phyloP scores from a whole-genome alignment of 2,329 filamentous ascomycete genomes.

The Neopestalotiopsis sp. region DNA sequence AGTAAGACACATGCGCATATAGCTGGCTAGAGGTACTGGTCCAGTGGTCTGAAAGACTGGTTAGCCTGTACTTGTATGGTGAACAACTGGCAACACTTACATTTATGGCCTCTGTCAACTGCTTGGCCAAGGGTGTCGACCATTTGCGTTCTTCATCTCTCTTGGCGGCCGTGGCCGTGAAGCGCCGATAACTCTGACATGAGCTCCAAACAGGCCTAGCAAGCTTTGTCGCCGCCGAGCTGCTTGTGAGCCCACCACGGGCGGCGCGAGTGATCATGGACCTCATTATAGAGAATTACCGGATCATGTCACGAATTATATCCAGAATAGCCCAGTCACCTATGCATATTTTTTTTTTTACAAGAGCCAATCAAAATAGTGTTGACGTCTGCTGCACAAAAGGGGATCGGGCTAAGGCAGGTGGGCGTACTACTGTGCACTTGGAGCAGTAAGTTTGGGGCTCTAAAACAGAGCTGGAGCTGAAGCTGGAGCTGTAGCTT shows the following conservation, averaged over 20 bases:
- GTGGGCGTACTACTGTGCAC: background rate
- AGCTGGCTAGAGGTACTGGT: conserved; percentile 88
- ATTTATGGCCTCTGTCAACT: conserved; percentile 83
- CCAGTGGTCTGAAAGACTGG: conserved; percentile 67
- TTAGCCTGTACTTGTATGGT: background rate
- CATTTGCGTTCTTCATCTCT: conserved; percentile 64
- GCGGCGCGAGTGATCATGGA: conserved; percentile 26
- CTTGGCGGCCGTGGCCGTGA: conserved; percentile 34
- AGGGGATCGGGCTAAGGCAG: background rate
- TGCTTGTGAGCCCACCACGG: conserved; percentile 29
- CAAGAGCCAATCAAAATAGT: conserved; percentile 1
- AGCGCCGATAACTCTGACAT: conserved; percentile 28
- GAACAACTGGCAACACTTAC: conserved; percentile 50
- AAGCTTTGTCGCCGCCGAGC: conserved; percentile 24
- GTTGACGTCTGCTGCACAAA: background rate
- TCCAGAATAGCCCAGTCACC: background rate
- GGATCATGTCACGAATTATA: conserved; percentile 3
- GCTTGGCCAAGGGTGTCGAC: conserved; percentile 92
- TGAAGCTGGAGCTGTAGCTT: background rate
- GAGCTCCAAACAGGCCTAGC: conserved; percentile 19
- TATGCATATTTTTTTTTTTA: background rate
- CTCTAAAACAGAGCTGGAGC: background rate
- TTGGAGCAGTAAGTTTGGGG: background rate
- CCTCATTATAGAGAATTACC: conserved; percentile 28
- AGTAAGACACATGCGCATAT: conserved; percentile 98